Base-by-base conservation (phyloP, 768 basidiomycete species). In the Termitomyces bulborhizus region DNA sequence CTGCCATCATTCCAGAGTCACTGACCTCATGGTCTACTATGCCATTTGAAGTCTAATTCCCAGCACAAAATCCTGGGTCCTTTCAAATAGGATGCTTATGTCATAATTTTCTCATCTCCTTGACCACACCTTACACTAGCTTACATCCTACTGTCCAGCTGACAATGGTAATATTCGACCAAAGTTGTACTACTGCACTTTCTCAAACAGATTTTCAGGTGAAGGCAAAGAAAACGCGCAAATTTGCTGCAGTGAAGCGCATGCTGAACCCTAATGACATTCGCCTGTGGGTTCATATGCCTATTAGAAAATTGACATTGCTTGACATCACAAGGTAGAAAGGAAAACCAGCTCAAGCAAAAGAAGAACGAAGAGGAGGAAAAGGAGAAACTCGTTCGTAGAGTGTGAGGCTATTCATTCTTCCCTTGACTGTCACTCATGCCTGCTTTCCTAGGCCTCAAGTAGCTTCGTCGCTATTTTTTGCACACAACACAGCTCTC, bases 211-310 rank as follows among this genome's bases (percentile, higher is more conserved):
- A 31, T 47, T 7, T n/a, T 3, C 26, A 97, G 94, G 90, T 84
- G 12, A 93, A 84, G 71, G 91, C 90, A 29, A 93, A 92, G 70
- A 96, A 93, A 69, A 95, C 93, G 1, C 81, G 94, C 71, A 96
- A 96, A 68, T 98, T 98, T 68, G 96, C 94, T 2, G 74, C 85
- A 9, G 93, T 96, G 45, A 98, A 98, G 71, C 88, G 95, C 16
- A 78, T 98, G 77, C 72, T 98, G 56, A 94, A 93, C 67, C 96
- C 96, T 0, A 91, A 88, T 64, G 96, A 98, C 68, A 91, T 90
- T 54, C 79, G 96, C 62, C 71, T 98, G 95, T 95, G 66, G 62
- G 91, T 68, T 51, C 27, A 45, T 43, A 48, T 37, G 37, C 16
- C 46, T 36, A 6, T 26, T 27, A 45, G 18, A 37, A 43, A 15